These are phyloP conservation scores for Eremothecium cymbalariae DNA, from an alignment of 1,139 yeast genomes.

Conservation along the genomic window DNA sequence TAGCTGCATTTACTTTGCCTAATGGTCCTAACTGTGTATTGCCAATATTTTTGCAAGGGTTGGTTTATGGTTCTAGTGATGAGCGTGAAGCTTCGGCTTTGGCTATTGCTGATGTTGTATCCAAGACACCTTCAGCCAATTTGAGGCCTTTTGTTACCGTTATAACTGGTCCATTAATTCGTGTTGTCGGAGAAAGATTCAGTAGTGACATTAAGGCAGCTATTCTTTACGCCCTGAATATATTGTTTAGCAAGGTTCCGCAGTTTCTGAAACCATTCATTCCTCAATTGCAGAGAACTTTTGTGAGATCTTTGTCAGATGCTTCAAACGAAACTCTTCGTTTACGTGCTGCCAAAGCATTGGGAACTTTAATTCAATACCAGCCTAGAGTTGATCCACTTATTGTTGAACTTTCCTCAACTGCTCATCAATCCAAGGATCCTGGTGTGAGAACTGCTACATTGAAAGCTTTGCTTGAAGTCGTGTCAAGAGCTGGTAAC, in stretches of 20 bases:
- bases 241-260: constrained; percentile 74
- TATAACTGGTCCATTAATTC: constrained; percentile 94
- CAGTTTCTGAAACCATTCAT: constrained; percentile 88
- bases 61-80: constrained; percentile 84
- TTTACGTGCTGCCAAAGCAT: constrained; percentile 80
- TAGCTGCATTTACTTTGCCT: constrained; percentile 69
- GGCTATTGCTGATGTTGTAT: constrained; percentile 83
- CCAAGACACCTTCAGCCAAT: constrained; percentile 72
- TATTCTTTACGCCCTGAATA: constrained; percentile 74
- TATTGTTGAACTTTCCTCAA: constrained; percentile 71
- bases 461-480: constrained; percentile 78
- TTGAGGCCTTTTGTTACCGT: constrained; percentile 86
- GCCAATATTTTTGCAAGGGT: constrained; percentile 89
- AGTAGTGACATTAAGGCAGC: constrained; percentile 87
- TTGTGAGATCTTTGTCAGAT: constrained; percentile 85
- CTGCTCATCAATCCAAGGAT: constrained; percentile 53
- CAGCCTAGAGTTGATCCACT: constrained; percentile 94
- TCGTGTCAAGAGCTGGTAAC: constrained; percentile 70
- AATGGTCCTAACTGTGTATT: constrained; percentile 82
- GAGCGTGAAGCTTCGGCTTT: constrained; percentile 81
- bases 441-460: constrained; percentile 76
- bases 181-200: constrained; percentile 96
- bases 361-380: constrained; percentile 77
- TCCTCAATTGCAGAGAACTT: constrained; percentile 96
- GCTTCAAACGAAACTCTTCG: constrained; percentile 63